Conservation (phyloP, 805 yeast species). For the Candida mattraensis region DNA sequence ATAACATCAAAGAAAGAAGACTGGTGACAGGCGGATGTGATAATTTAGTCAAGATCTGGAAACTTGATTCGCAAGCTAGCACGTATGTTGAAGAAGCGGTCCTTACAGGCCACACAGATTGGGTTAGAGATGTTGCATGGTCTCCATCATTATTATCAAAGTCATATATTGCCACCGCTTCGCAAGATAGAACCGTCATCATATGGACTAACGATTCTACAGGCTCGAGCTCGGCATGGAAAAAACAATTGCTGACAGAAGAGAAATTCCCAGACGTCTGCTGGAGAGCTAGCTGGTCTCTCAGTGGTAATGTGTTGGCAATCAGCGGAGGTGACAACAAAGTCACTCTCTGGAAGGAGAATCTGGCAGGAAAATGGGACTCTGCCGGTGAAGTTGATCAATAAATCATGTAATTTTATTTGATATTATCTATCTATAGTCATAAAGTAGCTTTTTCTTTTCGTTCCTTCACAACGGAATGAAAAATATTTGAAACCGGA, state of each 20-base stretch:
- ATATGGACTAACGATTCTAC: slow-evolving; percentile 79
- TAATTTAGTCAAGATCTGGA: slow-evolving; percentile 91
- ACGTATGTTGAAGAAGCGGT: slow-evolving; percentile 72
- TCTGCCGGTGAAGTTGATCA: slow-evolving; percentile 95
- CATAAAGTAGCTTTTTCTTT: neutral
- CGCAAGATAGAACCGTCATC: slow-evolving; percentile 92
- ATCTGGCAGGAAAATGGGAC: slow-evolving; percentile 91
- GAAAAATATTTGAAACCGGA: slow-evolving; percentile 29
- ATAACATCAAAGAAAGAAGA: slow-evolving; percentile 53
- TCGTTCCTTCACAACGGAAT: slow-evolving; percentile 23
- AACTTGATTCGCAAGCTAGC: slow-evolving; percentile 51
- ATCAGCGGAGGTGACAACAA: slow-evolving; percentile 95
- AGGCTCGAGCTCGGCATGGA: slow-evolving; percentile 50
- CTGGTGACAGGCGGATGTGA: slow-evolving; percentile 96
- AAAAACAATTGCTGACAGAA: slow-evolving; percentile 66
- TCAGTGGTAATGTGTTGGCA: slow-evolving; percentile 93
- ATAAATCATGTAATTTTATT: slow-evolving; percentile 30
- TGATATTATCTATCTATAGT: too few relatives aligned
- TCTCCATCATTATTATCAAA: slow-evolving; percentile 86
- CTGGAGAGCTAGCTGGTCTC: slow-evolving; percentile 98
- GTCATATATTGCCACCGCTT: slow-evolving; percentile 92
- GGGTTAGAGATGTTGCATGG: slow-evolving; percentile 99
- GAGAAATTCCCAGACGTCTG: slow-evolving; percentile 95
- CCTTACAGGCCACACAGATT: slow-evolving; percentile 89
- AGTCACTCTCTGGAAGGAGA: slow-evolving; percentile 96